Evolutionary conservation across 1,139 yeast genomes (phyloP).

Genomic region (Arxiozyma bovina): DNA sequence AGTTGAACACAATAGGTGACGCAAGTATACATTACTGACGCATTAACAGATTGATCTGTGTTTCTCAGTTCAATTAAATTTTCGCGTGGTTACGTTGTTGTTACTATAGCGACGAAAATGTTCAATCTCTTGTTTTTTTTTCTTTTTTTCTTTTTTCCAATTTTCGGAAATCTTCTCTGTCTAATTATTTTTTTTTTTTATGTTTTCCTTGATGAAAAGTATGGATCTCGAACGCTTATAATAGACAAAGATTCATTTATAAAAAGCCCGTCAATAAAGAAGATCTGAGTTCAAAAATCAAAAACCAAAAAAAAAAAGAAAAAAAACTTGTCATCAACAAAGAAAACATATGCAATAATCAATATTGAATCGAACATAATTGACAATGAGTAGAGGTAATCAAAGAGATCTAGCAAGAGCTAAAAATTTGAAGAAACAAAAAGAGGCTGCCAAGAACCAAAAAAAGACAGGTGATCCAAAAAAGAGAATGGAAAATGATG

Average conservation of each 20-base stretch:
- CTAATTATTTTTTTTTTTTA: too few relatives aligned
- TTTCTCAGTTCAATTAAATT: too few relatives aligned
- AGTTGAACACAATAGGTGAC: background rate
- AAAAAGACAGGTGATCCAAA: conserved; percentile 77
- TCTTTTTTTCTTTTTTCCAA: background rate
- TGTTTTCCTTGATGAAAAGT: background rate
- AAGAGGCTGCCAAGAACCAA: conserved; percentile 48
- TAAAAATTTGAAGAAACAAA: conserved; percentile 73
- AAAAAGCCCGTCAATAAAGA: background rate
- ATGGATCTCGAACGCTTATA: background rate
- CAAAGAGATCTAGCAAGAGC: conserved; percentile 92
- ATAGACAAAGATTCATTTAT: background rate
- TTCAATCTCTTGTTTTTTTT: background rate
- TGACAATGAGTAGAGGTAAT: conserved; percentile 83
- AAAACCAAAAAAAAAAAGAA: too few relatives aligned
- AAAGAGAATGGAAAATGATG: conserved; percentile 78
- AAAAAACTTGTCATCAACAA: background rate
- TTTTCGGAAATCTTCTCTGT: background rate
- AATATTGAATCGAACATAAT: background rate
- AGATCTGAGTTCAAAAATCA: background rate
- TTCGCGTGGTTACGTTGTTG: background rate
- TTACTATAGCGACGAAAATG: background rate
- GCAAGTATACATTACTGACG: background rate
- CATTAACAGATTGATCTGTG: background rate
- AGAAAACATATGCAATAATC: background rate